These are phyloP conservation scores for Thelonectria blattea DNA, from an alignment of 2,329 filamentous ascomycete species.

Conservation along the genomic window DNA sequence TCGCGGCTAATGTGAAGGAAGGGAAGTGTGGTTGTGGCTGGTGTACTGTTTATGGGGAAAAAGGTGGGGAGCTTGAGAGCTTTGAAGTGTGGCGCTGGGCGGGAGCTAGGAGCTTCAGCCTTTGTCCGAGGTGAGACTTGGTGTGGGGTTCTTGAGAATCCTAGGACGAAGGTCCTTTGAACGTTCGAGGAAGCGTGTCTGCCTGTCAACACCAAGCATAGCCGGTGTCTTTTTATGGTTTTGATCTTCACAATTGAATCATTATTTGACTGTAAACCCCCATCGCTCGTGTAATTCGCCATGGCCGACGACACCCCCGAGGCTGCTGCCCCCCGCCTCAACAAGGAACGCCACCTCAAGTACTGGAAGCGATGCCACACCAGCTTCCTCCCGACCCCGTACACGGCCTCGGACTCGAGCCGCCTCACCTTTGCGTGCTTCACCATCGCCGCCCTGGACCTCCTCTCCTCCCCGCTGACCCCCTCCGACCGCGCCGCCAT, in stretches of 20 bases:
- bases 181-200: constrained; percentile 13
- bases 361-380: constrained; percentile 93
- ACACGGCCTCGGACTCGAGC: constrained; percentile 88
- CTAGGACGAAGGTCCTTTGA: constrained; percentile 1
- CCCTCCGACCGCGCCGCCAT: constrained; percentile 52
- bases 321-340: constrained; percentile 48
- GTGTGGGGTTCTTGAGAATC: background rate
- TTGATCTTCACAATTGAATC: constrained; percentile 12
- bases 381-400: constrained; percentile 78
- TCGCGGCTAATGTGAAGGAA: constrained; percentile 11
- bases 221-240: constrained; percentile 1
- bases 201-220: constrained; percentile 6
- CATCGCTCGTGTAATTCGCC: background rate
- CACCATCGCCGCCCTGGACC: constrained; percentile 82
- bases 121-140: background rate
- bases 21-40: constrained; percentile 7
- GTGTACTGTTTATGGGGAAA: background rate
- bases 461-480: constrained; percentile 70
- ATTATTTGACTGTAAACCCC: background rate
- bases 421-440: constrained; percentile 92
- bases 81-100: constrained; percentile 22
- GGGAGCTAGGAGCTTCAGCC: constrained; percentile 14
- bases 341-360: constrained; percentile 75
- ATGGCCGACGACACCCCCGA: constrained; percentile 27
- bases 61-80: background rate